Conservation (phyloP, 148 eudicot genomes). For the Salicornia ramosissima region DNA sequence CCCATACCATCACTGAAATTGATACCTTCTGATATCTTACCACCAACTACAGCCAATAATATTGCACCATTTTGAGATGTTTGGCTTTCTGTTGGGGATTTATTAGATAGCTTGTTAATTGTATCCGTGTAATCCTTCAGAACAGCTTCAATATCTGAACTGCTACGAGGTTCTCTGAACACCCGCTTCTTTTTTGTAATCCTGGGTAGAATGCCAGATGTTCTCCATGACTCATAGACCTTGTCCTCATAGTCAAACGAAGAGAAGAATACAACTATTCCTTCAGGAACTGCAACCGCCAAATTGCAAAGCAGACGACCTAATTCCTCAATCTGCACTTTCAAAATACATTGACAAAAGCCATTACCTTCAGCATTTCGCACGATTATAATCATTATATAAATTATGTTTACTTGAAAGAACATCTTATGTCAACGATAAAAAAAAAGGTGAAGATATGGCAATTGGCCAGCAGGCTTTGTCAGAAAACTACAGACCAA, state of each 20-base stretch:
- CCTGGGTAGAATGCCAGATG: constrained; percentile 70
- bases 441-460: not conserved
- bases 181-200: constrained; percentile 64
- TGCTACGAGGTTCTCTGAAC: constrained; percentile 87
- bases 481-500: not conserved
- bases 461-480: not conserved
- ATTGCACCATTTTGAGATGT: constrained; percentile 65
- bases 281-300: constrained; percentile 75
- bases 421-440: not conserved
- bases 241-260: constrained; percentile 81
- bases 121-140: constrained; percentile 71
- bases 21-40: constrained; percentile 94
- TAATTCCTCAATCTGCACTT: constrained; percentile 73
- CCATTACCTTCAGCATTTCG: not conserved
- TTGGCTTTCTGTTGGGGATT: constrained; percentile 23
- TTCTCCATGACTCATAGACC: constrained; percentile 79
- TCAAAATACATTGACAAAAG: constrained; percentile 4
- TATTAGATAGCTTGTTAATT: constrained; percentile 37
- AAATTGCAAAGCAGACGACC: constrained; percentile 84
- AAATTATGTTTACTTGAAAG: not conserved
- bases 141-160: constrained; percentile 61
- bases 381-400: not conserved
- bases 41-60: constrained; percentile 89
- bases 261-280: constrained; percentile 83
- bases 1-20: constrained; percentile 97